Conservation (phyloP, 345 rosid species). For the Salix koriyanagi region DNA sequence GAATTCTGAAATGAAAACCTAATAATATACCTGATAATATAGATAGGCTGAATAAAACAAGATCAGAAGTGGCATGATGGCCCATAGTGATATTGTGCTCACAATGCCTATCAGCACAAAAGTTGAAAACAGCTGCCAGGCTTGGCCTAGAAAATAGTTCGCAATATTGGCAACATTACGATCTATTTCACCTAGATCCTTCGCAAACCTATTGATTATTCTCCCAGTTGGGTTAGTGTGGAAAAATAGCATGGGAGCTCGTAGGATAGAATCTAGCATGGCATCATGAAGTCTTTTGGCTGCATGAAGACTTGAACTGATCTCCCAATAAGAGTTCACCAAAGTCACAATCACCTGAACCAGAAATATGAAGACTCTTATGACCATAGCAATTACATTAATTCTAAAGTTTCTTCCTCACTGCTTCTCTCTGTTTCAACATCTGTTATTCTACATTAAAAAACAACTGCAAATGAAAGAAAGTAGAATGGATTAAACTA, state of each 20-base stretch:
- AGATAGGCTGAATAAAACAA: constrained; percentile 86
- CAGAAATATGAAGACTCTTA: constrained; percentile 2
- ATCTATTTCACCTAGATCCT: constrained; percentile 94
- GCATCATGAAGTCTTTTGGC: constrained; percentile 89
- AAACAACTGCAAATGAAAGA: background rate
- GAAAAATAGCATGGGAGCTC: constrained; percentile 97
- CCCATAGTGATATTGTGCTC: constrained; percentile 97
- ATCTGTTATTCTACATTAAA: background rate
- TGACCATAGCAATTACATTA: background rate
- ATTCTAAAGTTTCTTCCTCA: background rate
- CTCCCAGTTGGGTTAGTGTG: constrained; percentile 94
- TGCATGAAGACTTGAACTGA: constrained; percentile 75
- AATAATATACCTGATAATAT: constrained; percentile 65
- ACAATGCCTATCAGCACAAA: constrained; percentile 86
- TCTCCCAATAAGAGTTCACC: constrained; percentile 82
- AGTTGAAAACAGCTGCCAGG: constrained; percentile 87
- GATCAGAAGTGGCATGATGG: constrained; percentile 93
- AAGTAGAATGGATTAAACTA: background rate
- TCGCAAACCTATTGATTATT: constrained; percentile 92
- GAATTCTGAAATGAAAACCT: no score
- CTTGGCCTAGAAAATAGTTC: constrained; percentile 77
- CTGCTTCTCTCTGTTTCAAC: no score
- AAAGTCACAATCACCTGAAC: constrained; percentile 84
- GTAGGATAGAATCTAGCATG: constrained; percentile 78
- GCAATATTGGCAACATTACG: constrained; percentile 62